phyloP scores from a whole-genome alignment of 495 filamentous ascomycete genomes.

The Amorphotheca resinae region DNA sequence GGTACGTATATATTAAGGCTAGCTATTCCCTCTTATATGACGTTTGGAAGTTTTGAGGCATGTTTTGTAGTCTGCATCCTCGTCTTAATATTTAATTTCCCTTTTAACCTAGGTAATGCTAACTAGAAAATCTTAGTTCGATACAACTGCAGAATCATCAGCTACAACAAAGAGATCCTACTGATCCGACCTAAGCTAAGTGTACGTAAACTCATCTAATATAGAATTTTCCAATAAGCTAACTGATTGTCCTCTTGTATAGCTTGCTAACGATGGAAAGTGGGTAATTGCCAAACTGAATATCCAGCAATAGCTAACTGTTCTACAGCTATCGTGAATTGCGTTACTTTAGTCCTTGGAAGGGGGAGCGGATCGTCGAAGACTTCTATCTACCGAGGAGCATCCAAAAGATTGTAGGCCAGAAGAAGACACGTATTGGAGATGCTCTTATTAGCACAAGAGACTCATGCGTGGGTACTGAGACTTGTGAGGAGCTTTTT shows the following conservation, averaged over 20 bases:
- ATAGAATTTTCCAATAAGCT: not conserved
- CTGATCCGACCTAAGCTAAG: constrained; percentile 74
- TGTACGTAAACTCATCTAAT: constrained; percentile 25
- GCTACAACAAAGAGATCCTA: constrained; percentile 53
- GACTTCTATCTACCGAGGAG: constrained; percentile 60
- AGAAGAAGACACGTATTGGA: constrained; percentile 47
- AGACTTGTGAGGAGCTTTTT: constrained; percentile 74
- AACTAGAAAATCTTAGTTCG: constrained; percentile 43
- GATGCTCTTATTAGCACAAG: constrained; percentile 61
- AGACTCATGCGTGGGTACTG: constrained; percentile 59
- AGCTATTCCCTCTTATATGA: too few species aligned
- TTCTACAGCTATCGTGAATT: constrained; percentile 21
- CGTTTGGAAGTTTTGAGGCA: constrained; percentile 22
- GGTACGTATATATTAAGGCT: too few species aligned
- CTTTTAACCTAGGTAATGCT: constrained; percentile 36
- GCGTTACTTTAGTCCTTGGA: constrained; percentile 39
- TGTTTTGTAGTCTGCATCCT: not conserved
- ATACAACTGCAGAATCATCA: constrained; percentile 67
- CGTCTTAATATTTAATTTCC: not conserved
- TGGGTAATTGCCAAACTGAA: not conserved
- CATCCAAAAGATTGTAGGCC: constrained; percentile 48
- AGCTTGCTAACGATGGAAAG: not conserved
- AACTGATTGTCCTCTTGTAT: not conserved
- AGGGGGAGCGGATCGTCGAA: constrained; percentile 40
- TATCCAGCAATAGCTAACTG: not conserved